phyloP scores from a whole-genome alignment of 2,329 filamentous ascomycete species.

The Colletotrichum higginsianum region DNA sequence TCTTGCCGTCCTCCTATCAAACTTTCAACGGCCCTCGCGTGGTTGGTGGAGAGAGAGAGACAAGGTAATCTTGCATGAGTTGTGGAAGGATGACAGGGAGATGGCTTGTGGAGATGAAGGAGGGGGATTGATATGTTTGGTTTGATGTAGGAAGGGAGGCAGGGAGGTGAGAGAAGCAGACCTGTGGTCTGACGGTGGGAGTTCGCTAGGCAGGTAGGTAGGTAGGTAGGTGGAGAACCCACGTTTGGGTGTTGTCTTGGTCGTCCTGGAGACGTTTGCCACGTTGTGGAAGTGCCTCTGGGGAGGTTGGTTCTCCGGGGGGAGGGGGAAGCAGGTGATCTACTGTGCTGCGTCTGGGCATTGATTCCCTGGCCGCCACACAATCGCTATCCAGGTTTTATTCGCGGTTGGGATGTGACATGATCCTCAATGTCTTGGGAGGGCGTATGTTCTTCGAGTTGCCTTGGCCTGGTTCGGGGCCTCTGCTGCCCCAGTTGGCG shows the following conservation, averaged over 20 bases:
- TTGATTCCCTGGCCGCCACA: background rate
- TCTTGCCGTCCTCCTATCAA: background rate
- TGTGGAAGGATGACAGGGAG: background rate
- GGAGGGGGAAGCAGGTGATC: background rate
- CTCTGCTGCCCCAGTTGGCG: background rate
- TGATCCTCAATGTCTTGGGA: background rate
- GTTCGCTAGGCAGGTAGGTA: background rate
- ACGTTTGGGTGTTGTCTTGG: background rate
- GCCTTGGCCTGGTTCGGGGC: background rate
- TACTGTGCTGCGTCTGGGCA: background rate
- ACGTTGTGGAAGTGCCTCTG: background rate
- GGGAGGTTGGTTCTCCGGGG: background rate
- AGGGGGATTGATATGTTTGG: background rate
- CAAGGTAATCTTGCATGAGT: background rate
- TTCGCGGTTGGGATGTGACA: background rate
- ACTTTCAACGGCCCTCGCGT: conserved; percentile 3
- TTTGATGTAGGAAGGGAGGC: background rate
- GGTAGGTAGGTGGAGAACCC: background rate
- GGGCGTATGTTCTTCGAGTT: background rate
- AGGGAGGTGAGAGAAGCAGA: background rate
- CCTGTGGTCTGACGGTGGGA: background rate
- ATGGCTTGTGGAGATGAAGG: conserved; percentile 4
- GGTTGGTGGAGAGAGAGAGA: background rate
- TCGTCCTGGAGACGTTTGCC: background rate
- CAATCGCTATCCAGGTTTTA: background rate